Base-by-base conservation (phyloP, 176 grass and related monocot genomes). In the Secale cereale region DNA sequence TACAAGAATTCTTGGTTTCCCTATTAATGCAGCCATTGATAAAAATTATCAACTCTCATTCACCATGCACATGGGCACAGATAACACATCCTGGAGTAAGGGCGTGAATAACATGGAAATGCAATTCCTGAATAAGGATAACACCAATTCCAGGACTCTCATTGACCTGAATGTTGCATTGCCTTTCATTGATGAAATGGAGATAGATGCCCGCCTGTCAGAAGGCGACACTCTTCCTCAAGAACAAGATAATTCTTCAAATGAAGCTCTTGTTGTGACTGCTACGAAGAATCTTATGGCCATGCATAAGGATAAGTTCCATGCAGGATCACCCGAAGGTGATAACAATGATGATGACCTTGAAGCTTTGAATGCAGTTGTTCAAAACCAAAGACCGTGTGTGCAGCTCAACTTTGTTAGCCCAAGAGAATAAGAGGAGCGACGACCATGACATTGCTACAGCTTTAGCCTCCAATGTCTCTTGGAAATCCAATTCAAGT, bases 131-230 rank as follows among this genome's bases (percentile, higher is more conserved):
- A 46, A 26, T 28, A 83, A 78, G 82, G 23, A 14, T 83, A 63
- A 87, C 70, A 59, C 46, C 83, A 48, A 59, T 45, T 20, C 26
- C 14, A 86, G 69, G 74, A 86, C 43, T 90, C 74, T 81, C 65
- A 90, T 97, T 57, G 87, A 93, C 82, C 87, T 94, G 41, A 97
- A 94, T 77, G 82, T 81, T 76, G 85, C 88, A 54, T 64, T 92
- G 52, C 74, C 90, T 7, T 82, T 45, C 36, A 86, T 65, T 62
- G 91, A 91, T 86, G 85, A 94, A 26, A 30, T 17, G n/a, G 88
- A 76, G 31, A 66, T 71, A 48, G 87, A 84, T 77, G 70, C 31
- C 40, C 26, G 13, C 59, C 56, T 67, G 56, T 75, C 77, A 77
- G 76, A 78, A 57, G 79, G 32, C 52, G 28, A 36, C n/a, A 52